Percentiles rank a stretch among this genome's conserved stretches.
These are phyloP conservation scores for Rhizoctonia solani DNA, from an alignment of 1,284 basidiomycete species.

Conservation along the genomic window DNA sequence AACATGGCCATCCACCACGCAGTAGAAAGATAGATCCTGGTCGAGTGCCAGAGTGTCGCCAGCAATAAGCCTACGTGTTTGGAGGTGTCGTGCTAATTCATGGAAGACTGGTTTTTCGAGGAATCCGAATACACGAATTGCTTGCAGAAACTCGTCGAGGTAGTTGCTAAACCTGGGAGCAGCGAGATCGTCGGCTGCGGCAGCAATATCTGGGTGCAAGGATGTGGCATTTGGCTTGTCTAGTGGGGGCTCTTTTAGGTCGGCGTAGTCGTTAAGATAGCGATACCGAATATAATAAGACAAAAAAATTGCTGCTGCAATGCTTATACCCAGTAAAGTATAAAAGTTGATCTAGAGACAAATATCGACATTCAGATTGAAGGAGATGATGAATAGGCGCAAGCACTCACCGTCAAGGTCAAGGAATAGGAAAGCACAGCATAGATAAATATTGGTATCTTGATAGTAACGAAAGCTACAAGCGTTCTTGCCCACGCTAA, in stretches of 20 bases:
- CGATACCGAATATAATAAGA: slow-evolving; percentile 86
- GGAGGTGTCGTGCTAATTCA: slow-evolving; percentile 89
- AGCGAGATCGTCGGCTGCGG: slow-evolving; percentile 67
- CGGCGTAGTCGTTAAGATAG: slow-evolving; percentile 75
- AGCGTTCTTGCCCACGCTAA: slow-evolving; percentile 73
- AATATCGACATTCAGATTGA: too few species aligned
- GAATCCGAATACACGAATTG: slow-evolving; percentile 93
- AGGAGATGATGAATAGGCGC: too few species aligned
- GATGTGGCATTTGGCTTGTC: slow-evolving; percentile 77
- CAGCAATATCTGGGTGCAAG: slow-evolving; percentile 86
- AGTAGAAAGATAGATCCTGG: slow-evolving; percentile 92
- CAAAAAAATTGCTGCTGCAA: slow-evolving; percentile 63
- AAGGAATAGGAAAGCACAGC: slow-evolving; percentile 84
- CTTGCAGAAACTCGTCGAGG: slow-evolving; percentile 91
- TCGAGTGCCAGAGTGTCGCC: slow-evolving; percentile 90
- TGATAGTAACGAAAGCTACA: slow-evolving; percentile 77
- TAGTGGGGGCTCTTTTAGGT: slow-evolving; percentile 83
- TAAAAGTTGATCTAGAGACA: slow-evolving; percentile 77
- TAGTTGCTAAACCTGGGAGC: slow-evolving; percentile 78
- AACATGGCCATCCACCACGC: slow-evolving; percentile 89
- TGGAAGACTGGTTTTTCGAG: slow-evolving; percentile 96
- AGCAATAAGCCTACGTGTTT: slow-evolving; percentile 87
- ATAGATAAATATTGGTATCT: slow-evolving; percentile 75
- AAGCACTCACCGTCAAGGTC: slow-evolving; percentile 78
- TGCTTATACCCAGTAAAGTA: slow-evolving; percentile 79